A percentile compares a stretch with the other conserved stretches of the same genome.
Evolutionary conservation across 2,329 filamentous ascomycete species (phyloP).

Genomic region (Aspergillus fischeri): DNA sequence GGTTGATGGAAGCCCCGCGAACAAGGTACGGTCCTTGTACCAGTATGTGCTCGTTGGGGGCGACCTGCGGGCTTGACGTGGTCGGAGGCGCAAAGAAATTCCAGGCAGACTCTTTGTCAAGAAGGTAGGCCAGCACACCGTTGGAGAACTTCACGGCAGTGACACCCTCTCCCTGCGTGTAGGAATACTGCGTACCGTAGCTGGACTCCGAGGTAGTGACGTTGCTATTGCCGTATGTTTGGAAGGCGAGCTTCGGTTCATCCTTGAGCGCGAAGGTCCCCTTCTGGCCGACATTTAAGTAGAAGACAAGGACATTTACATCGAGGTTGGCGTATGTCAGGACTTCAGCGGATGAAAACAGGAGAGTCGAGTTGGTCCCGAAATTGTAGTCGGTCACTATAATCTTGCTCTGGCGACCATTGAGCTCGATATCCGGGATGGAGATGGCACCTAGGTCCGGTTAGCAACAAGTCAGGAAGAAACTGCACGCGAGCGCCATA

Average conservation of each 20-base stretch:
- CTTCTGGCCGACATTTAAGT: slow-evolving; percentile 46
- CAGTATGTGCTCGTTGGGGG: slow-evolving; percentile 45
- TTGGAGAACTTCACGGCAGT: slow-evolving; percentile 49
- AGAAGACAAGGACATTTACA: slow-evolving; percentile 46
- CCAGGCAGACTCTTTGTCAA: slow-evolving; percentile 53
- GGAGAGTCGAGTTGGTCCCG: slow-evolving; percentile 41
- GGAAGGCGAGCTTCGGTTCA: slow-evolving; percentile 34
- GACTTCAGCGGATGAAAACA: slow-evolving; percentile 52
- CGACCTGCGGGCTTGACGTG: slow-evolving; percentile 43
- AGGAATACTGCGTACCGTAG: slow-evolving; percentile 38
- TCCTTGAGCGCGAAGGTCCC: slow-evolving; percentile 50
- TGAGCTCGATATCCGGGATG: slow-evolving; percentile 45
- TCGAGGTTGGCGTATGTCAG: slow-evolving; percentile 43
- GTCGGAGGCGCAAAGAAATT: slow-evolving; percentile 54
- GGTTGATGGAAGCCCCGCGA: slow-evolving; percentile 35
- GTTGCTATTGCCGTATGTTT: slow-evolving; percentile 38
- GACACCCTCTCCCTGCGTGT: slow-evolving; percentile 45
- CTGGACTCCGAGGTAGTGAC: slow-evolving; percentile 28
- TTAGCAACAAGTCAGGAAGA: background rate
- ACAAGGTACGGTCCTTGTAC: slow-evolving; percentile 45
- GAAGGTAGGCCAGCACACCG: slow-evolving; percentile 48
- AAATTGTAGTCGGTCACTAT: slow-evolving; percentile 52
- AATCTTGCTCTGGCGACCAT: slow-evolving; percentile 53
- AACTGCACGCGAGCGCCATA: slow-evolving; percentile 28
- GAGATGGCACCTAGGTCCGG: slow-evolving; percentile 16